Evolutionary conservation across 2,329 filamentous ascomycete genomes (phyloP).

Genomic region (Coniochaeta prunicola): DNA sequence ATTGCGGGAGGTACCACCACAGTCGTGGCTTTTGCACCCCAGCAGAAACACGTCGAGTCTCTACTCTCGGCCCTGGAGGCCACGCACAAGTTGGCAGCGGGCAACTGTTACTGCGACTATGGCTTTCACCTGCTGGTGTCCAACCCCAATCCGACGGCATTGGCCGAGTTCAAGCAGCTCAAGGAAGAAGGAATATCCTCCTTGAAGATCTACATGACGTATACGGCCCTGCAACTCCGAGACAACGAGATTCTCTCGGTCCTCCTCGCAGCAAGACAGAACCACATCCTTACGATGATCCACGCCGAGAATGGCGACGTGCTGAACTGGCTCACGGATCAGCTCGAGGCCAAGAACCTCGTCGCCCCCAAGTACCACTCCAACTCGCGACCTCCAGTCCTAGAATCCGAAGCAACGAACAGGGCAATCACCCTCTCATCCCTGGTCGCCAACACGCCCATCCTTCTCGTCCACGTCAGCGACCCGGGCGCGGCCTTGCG

Average conservation of each 20-base stretch:
- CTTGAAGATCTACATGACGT: slow-evolving; percentile 16
- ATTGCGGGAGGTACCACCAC: slow-evolving; percentile 54
- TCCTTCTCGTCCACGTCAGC: slow-evolving; percentile 46
- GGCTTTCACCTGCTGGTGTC: slow-evolving; percentile 44
- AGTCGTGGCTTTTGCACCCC: slow-evolving; percentile 49
- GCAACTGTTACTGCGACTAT: slow-evolving; percentile 48
- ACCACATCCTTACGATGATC: slow-evolving; percentile 45
- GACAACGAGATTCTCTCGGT: slow-evolving; percentile 43
- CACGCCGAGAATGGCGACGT: slow-evolving; percentile 47
- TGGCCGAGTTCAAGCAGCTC: no score
- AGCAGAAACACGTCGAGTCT: slow-evolving; percentile 36
- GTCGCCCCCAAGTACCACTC: slow-evolving; percentile 45
- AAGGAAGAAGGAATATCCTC: no score
- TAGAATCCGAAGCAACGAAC: slow-evolving; percentile 45
- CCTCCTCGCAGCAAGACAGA: slow-evolving; percentile 36
- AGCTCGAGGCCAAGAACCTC: slow-evolving; percentile 38
- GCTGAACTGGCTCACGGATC: slow-evolving; percentile 44
- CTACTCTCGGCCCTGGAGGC: slow-evolving; percentile 36
- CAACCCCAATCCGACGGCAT: no score
- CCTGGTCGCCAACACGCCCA: slow-evolving; percentile 40
- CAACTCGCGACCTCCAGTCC: slow-evolving; percentile 38
- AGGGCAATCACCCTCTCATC: slow-evolving; percentile 41
- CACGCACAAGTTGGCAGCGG: slow-evolving; percentile 36
- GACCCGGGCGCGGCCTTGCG: slow-evolving; percentile 35
- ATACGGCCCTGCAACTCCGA: slow-evolving; percentile 38